These are phyloP conservation scores for Leishmania gerbilli DNA, from an alignment of 208 protist species.

Conservation along the genomic window DNA sequence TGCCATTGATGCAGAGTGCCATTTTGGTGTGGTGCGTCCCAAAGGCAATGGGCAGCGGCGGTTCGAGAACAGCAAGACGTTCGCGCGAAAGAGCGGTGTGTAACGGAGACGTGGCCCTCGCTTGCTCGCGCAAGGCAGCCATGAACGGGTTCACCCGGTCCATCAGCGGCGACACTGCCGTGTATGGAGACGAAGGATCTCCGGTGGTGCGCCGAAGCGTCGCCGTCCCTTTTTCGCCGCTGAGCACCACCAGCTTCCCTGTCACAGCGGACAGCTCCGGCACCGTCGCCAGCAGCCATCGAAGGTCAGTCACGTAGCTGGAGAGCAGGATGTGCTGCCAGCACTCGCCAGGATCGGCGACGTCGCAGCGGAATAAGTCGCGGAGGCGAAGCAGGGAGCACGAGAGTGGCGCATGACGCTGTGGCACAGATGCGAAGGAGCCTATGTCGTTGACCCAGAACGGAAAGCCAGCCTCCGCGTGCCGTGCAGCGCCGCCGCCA, in stretches of 20 bases:
- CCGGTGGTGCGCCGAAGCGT: conserved; percentile 20
- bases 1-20: conserved; percentile 51
- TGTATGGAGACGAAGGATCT: not conserved
- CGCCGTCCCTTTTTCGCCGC: conserved; percentile 50
- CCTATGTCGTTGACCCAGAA: conserved; percentile 13
- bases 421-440: not conserved
- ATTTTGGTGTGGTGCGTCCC: conserved; percentile 91
- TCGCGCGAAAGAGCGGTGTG: not conserved
- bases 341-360: conserved; percentile 33
- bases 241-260: conserved; percentile 49
- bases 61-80: conserved; percentile 55
- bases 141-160: conserved; percentile 31
- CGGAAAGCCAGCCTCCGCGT: not conserved
- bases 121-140: conserved; percentile 1
- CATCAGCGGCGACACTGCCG: conserved; percentile 11
- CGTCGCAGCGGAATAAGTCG: conserved; percentile 60
- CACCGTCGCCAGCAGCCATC: conserved; percentile 53
- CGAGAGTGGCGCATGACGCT: not conserved
- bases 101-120: not conserved
- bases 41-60: conserved; percentile 67
- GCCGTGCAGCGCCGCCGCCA: not conserved
- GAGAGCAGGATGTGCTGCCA: conserved; percentile 66
- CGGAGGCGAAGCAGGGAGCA: conserved; percentile 26
- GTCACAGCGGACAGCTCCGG: conserved; percentile 39
- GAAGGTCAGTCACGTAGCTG: conserved; percentile 75